Evolutionary conservation across 495 filamentous ascomycete species (phyloP), one percentile per base, ranked within the genome.

Genomic region (Lophiostoma macrostomum): DNA sequence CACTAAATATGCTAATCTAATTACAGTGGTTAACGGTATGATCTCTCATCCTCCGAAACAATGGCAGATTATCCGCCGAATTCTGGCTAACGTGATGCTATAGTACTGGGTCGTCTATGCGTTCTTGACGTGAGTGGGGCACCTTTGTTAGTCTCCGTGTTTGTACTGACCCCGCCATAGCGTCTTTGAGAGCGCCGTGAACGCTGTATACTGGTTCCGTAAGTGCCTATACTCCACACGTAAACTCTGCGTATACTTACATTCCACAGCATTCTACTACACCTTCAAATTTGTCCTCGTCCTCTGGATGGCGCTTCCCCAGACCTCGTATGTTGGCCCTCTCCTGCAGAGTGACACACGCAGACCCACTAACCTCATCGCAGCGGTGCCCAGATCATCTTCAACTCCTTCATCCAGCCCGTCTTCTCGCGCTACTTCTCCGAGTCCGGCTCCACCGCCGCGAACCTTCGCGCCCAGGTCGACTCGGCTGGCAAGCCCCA

Each of bases 51-150:
- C 14, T 27, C 29, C 37, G 11, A 16, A 34, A 35, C 39, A 7
- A 27, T 25, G 19, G 22, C 32, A n/a, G 22, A 29, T 18, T 3
- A 4, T 29, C 10, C 19, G 36, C 50, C 58, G 41, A 43, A 50
- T 63, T 58, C 66, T 66, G 32, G 67, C 53, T 72, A 56, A 69
- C 56, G 49, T 57, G n/a, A 49, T 22, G 53, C 14, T 60, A 25
- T 68, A 95, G 89, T 97, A 98, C 78, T 98, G 93, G 93, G 89
- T 98, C 54, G 88, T 95, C 29, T 97, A 90, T 67, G 81, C 88
- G 53, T 88, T 95, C 75, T 82, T 96, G 74, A 91, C 87, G 79
- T 82, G 74, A 69, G 79, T 53, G 30, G 28, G 19, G 18, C n/a
- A 18, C 13, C 25, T 24, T 11, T 16, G 49, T n/a, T 14, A 28